Conservation (phyloP, 257 asterid species). For the Solanum microdontum region DNA sequence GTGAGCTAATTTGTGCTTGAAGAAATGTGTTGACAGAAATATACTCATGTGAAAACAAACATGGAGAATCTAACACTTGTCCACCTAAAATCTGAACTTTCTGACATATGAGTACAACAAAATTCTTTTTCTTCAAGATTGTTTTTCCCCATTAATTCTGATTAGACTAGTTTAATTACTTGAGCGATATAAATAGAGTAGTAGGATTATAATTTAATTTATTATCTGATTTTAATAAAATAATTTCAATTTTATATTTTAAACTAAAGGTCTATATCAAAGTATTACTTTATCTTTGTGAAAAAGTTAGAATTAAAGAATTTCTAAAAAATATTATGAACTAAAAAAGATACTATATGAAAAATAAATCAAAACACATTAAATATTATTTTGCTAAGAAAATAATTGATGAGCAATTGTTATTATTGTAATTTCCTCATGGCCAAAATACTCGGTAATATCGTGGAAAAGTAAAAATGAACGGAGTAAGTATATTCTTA, state of each 20-base stretch:
- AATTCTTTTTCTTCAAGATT: neutral
- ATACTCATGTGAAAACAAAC: neutral
- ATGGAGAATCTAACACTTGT: neutral
- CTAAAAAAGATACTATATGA: too few relatives aligned
- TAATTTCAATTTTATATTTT: neutral
- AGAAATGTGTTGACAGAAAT: neutral
- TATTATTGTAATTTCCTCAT: neutral
- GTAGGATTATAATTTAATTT: neutral
- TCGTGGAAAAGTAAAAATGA: too few relatives aligned
- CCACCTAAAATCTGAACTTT: neutral
- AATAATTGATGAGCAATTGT: neutral
- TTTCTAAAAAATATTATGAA: too few relatives aligned
- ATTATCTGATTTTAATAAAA: too few relatives aligned
- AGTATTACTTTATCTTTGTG: neutral
- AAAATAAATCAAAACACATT: too few relatives aligned
- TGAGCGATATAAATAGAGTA: too few relatives aligned
- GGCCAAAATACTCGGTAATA: neutral
- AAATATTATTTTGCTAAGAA: too few relatives aligned
- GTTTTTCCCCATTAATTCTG: neutral
- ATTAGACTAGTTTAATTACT: neutral
- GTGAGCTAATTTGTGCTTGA: neutral
- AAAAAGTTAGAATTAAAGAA: neutral
- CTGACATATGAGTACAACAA: neutral
- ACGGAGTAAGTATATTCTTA: too few relatives aligned
- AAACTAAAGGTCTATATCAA: neutral